Base-by-base conservation (phyloP, 2,329 filamentous ascomycete genomes). In the Cryphonectria japonica region DNA sequence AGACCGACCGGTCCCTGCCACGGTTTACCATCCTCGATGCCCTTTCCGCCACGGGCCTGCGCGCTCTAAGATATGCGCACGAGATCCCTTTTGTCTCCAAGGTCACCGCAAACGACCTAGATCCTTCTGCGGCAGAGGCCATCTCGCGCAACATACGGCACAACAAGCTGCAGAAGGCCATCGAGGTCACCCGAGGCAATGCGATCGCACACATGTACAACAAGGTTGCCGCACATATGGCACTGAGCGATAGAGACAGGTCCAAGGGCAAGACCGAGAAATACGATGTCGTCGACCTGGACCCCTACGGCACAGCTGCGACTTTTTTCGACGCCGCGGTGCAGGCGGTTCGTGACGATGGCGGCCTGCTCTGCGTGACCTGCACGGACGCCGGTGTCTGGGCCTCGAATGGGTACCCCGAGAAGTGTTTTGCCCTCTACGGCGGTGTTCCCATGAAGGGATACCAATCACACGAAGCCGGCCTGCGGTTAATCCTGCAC, bases 371-470 rank as follows among this genome's bases (percentile, higher is more conserved):
- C 5, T 98, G 95, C 79, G 92, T 99, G 6, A 99, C 96, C 1
- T 99, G 96, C 81, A 99, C 96, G 0, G 96, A 99, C 80, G 95
- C 95, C 13, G 94, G 93, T 13, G 93, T 99, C 2, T 99, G 95
- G 87, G 95, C 95, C 1, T 97, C 95, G 0, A 93, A 93, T 75
- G 94, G 95, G 69, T 99, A 98, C 78, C 91, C 93, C 1, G 96
- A 99, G 80, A 99, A 99, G 84, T 89, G 94, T 3, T 99, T 91
- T 79, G 91, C 95, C 0, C 85, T 97, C n/a, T 99, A 99, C 78
- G 96, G 96, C 3, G 96, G 96, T 46, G 84, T 95, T 22, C 94
- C 96, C 0, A 83, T 95, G 72, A 97, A 97, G 82, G 95, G 94
- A 0, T 85, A 88, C 66, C 91, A 94, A 78, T 95, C 92, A 34